Percentiles rank a stretch among this genome's conserved stretches.
These are phyloP conservation scores for Ophiostoma sp. DNA, from an alignment of 2,329 filamentous ascomycete genomes.

Conservation along the genomic window DNA sequence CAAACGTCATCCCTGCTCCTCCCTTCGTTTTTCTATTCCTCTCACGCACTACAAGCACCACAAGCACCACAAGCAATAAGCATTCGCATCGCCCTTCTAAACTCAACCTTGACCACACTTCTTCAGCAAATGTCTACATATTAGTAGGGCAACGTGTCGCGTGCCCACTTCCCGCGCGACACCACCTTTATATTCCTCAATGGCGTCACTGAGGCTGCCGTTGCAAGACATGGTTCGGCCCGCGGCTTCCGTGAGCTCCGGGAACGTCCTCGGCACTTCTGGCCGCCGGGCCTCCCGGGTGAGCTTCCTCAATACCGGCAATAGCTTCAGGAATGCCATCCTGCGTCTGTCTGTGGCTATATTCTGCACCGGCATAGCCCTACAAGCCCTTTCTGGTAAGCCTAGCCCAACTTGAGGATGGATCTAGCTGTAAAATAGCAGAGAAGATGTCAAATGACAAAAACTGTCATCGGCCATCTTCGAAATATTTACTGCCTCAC, in stretches of 20 bases:
- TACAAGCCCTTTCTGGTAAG: background rate
- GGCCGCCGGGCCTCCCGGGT: background rate
- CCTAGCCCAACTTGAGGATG: no score
- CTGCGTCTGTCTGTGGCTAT: conserved; percentile 15
- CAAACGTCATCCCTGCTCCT: conserved; percentile 2
- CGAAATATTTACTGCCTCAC: background rate
- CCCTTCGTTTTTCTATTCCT: background rate
- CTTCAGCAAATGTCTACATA: background rate
- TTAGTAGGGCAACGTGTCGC: conserved; percentile 5
- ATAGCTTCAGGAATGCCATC: conserved; percentile 1
- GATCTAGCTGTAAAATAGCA: no score
- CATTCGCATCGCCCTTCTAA: background rate
- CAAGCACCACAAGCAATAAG: background rate
- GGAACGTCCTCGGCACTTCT: background rate
- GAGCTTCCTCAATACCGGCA: conserved; percentile 10
- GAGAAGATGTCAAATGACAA: background rate
- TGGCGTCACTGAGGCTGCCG: conserved; percentile 10
- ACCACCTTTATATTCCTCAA: background rate
- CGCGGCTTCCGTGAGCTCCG: background rate
- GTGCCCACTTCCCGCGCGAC: conserved; percentile 1
- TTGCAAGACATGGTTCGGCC: conserved; percentile 5
- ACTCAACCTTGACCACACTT: conserved; percentile 5
- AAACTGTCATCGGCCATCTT: background rate
- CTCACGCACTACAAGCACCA: background rate
- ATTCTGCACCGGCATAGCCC: conserved; percentile 10